These are phyloP conservation scores for Cenchrus fungigraminus DNA, from an alignment of 176 grass and related monocot species.

Conservation along the genomic window DNA sequence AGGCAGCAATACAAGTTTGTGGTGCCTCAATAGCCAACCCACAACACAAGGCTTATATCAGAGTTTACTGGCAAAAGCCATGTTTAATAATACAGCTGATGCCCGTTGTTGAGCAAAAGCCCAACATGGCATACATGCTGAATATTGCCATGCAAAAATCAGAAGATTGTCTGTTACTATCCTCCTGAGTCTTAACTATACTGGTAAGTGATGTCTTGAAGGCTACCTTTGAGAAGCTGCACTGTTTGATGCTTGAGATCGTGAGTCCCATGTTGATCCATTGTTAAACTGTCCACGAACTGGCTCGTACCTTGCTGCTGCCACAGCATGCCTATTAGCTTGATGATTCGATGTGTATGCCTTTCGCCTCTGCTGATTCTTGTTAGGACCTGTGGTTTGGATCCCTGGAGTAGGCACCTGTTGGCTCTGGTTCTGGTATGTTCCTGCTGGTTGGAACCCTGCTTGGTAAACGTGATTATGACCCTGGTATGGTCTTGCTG, in stretches of 20 bases:
- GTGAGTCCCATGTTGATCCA: constrained; percentile 7
- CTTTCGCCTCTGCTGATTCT: constrained; percentile 33
- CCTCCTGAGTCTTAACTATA: neutral
- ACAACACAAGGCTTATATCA: constrained; percentile 9
- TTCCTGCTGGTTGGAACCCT: neutral
- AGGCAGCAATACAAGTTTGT: neutral
- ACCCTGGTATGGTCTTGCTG: neutral
- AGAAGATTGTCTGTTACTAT: neutral
- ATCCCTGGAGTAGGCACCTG: neutral
- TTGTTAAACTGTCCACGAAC: constrained; percentile 30
- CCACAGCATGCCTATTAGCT: neutral
- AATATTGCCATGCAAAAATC: constrained; percentile 3
- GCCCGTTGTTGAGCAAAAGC: neutral
- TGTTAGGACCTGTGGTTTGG: neutral
- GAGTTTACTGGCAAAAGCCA: neutral
- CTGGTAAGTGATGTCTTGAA: neutral
- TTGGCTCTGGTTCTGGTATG: constrained; percentile 24
- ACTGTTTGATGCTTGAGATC: constrained; percentile 27
- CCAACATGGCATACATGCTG: neutral
- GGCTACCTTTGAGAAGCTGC: constrained; percentile 21
- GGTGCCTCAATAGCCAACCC: neutral
- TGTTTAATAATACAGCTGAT: neutral
- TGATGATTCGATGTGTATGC: constrained; percentile 14
- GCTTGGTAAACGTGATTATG: constrained; percentile 1
- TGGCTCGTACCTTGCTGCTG: constrained; percentile 9